A percentile compares a stretch with the other conserved stretches of the same genome.
These are phyloP conservation scores for Ceratocystiopsis brevicomis DNA, from an alignment of 2,329 filamentous ascomycete genomes.

Conservation along the genomic window DNA sequence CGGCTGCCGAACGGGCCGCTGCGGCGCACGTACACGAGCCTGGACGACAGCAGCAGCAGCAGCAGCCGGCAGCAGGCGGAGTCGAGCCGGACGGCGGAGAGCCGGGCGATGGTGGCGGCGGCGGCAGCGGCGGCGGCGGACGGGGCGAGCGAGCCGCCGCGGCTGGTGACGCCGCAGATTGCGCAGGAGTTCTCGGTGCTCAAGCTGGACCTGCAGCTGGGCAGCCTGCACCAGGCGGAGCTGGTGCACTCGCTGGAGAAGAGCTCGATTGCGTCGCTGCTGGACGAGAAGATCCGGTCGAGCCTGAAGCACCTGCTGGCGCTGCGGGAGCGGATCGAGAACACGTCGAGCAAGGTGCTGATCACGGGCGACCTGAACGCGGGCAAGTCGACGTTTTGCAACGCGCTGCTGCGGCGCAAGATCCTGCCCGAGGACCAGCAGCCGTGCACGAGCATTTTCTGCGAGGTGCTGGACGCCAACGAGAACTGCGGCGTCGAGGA, in stretches of 20 bases:
- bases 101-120: slow-evolving; percentile 20
- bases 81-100: slow-evolving; percentile 53
- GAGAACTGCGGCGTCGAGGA: slow-evolving; percentile 87
- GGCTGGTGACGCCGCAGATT: slow-evolving; percentile 78
- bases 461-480: slow-evolving; percentile 80
- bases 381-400: slow-evolving; percentile 97
- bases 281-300: slow-evolving; percentile 87
- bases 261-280: slow-evolving; percentile 66
- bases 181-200: slow-evolving; percentile 90
- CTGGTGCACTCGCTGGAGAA: slow-evolving; percentile 92
- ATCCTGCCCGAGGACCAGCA: slow-evolving; percentile 92
- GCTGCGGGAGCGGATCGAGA: slow-evolving; percentile 83
- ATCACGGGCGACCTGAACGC: slow-evolving; percentile 93
- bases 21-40: slow-evolving; percentile 47
- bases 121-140: slow-evolving; percentile 9
- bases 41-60: slow-evolving; percentile 36
- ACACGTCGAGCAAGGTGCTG: slow-evolving; percentile 90
- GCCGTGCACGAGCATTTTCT: slow-evolving; percentile 95
- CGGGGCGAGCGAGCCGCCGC: slow-evolving; percentile 36
- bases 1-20: slow-evolving; percentile 18
- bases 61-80: slow-evolving; percentile 31
- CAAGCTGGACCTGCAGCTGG: slow-evolving; percentile 86
- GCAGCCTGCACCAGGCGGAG: slow-evolving; percentile 68
- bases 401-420: slow-evolving; percentile 82
- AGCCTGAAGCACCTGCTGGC: slow-evolving; percentile 80